Percentiles rank a stretch among this genome's conserved stretches.
Evolutionary conservation across 2,329 filamentous ascomycete genomes (phyloP).

Genomic region (Colletotrichum acutatum): DNA sequence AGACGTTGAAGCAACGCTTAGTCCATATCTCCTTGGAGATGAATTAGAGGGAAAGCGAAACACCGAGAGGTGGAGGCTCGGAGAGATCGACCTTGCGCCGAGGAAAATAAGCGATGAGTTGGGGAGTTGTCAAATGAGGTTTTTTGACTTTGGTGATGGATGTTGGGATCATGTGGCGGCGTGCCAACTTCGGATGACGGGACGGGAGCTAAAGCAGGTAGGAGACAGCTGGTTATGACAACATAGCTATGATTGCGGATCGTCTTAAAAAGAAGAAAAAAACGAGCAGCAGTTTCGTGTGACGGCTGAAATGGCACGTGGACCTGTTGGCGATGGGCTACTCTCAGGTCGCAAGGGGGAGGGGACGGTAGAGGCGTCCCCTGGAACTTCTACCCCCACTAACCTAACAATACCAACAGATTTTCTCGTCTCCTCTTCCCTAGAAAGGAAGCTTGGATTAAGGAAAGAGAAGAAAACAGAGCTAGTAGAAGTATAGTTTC

Average conservation of each 20-base stretch:
- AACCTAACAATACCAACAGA: background rate
- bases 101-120: background rate
- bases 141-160: background rate
- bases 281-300: background rate
- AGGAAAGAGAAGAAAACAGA: too few species aligned
- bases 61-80: background rate
- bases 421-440: too few species aligned
- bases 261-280: background rate
- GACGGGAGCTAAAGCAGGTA: background rate
- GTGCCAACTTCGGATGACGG: background rate
- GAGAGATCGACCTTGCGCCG: background rate
- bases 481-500: too few species aligned
- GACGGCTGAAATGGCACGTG: background rate
- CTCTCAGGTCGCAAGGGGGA: background rate
- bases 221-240: background rate
- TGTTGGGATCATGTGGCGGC: background rate
- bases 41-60: background rate
- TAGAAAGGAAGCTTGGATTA: too few species aligned
- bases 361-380: background rate
- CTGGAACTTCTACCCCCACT: background rate
- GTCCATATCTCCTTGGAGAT: background rate
- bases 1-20: background rate
- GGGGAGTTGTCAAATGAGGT: background rate
- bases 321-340: background rate
- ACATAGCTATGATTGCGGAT: background rate